A percentile compares a stretch with the other conserved stretches of the same genome.
phyloP scores from a whole-genome alignment of 805 yeast species.

The Yarrowia hollandica region DNA sequence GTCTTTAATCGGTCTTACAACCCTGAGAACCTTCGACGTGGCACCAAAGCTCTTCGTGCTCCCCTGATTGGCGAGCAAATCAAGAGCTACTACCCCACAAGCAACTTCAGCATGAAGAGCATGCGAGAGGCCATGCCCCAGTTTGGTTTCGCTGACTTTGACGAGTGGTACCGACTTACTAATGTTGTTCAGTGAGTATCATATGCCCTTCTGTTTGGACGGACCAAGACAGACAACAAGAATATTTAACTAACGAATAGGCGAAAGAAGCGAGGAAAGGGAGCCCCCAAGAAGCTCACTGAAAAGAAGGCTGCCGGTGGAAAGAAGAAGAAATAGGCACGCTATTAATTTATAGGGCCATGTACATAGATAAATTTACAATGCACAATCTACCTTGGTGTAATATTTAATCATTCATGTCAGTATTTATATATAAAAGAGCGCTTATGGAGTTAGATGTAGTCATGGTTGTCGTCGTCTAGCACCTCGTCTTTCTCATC shows the following conservation, averaged over 20 bases:
- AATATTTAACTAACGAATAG: slow-evolving; percentile 24
- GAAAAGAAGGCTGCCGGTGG: slow-evolving; percentile 38
- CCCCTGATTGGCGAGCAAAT: slow-evolving; percentile 40
- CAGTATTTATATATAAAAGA: neutral
- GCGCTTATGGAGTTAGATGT: neutral
- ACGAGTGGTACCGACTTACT: slow-evolving; percentile 9
- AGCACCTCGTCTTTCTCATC: neutral
- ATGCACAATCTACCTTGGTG: neutral
- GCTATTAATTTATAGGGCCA: slow-evolving; percentile 21
- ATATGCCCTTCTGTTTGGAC: too few species aligned
- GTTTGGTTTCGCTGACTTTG: slow-evolving; percentile 2
- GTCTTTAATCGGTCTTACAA: slow-evolving; percentile 41
- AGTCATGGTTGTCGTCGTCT: slow-evolving; percentile 2
- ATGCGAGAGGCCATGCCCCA: slow-evolving; percentile 27
- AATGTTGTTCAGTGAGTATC: slow-evolving; percentile 27
- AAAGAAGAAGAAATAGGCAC: slow-evolving; percentile 31
- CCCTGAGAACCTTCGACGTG: slow-evolving; percentile 40
- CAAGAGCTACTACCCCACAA: slow-evolving; percentile 39
- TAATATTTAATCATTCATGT: neutral
- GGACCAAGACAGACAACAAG: too few species aligned
- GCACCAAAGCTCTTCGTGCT: slow-evolving; percentile 41
- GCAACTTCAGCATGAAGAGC: slow-evolving; percentile 8
- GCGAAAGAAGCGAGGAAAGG: slow-evolving; percentile 36
- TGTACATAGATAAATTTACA: slow-evolving; percentile 2
- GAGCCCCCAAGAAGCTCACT: slow-evolving; percentile 39